These are phyloP conservation scores for Paramarasmius palmivorus DNA, from an alignment of 1,284 basidiomycete species.

Conservation along the genomic window DNA sequence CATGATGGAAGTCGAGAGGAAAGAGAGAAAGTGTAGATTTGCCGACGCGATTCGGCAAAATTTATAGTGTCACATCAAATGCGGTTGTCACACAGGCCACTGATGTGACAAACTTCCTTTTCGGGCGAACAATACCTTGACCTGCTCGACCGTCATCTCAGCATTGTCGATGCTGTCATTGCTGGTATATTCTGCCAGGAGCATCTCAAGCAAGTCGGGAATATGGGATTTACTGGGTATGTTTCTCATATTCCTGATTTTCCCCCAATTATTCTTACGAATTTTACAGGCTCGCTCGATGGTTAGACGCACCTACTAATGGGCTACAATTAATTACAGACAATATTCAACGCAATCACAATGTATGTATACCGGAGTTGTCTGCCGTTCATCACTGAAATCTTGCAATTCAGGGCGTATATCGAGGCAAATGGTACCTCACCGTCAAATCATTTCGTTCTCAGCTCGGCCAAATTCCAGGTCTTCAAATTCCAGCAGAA, in stretches of 20 bases:
- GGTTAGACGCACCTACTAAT: conserved; percentile 74
- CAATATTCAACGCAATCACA: conserved; percentile 70
- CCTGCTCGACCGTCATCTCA: too few species aligned
- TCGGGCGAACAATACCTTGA: too few species aligned
- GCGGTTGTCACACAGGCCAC: conserved; percentile 6
- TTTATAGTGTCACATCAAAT: neutral
- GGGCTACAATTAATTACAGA: conserved; percentile 66
- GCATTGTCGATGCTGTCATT: too few species aligned
- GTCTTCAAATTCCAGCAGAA: conserved; percentile 52
- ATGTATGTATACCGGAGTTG: conserved; percentile 41
- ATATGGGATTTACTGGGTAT: conserved; percentile 69
- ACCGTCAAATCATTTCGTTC: conserved; percentile 74
- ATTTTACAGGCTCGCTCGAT: conserved; percentile 62
- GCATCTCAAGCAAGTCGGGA: conserved; percentile 1
- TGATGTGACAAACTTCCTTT: neutral
- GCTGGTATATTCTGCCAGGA: too few species aligned
- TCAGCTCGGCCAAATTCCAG: conserved; percentile 53
- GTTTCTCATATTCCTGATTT: conserved; percentile 3
- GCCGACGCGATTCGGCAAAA: too few species aligned
- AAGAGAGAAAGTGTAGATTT: too few species aligned
- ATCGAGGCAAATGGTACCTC: conserved; percentile 64
- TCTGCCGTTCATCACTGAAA: conserved; percentile 16
- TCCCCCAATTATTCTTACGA: conserved; percentile 11
- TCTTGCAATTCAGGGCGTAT: conserved; percentile 45
- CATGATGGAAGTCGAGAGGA: conserved; percentile 27